Evolutionary conservation across 140 eudicot species (phyloP).

Genomic region (Ambrosia hybrid): DNA sequence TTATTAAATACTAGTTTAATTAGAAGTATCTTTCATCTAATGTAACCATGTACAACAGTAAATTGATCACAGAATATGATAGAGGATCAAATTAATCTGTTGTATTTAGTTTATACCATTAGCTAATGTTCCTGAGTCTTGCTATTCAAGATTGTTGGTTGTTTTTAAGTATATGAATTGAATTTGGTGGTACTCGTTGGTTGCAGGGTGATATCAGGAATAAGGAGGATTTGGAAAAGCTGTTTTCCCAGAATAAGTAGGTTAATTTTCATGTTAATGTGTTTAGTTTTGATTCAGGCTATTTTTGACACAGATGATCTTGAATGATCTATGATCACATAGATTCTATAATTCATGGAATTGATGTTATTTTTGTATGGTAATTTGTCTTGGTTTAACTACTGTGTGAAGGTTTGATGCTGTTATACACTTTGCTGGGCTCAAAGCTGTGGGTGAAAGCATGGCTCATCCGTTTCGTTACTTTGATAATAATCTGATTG

Average conservation of each 20-base stretch:
- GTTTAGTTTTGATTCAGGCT: background rate
- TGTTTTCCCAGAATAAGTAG: conserved; percentile 74
- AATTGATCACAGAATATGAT: background rate
- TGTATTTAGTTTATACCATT: background rate
- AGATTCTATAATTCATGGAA: background rate
- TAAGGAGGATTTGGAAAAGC: conserved; percentile 79
- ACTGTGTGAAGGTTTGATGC: conserved; percentile 70
- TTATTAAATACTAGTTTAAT: background rate
- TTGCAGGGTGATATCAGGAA: conserved; percentile 97
- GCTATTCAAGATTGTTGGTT: background rate
- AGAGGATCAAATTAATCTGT: background rate
- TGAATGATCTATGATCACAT: background rate
- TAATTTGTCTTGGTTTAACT: background rate
- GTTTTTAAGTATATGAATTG: background rate
- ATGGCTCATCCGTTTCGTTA: conserved; percentile 78
- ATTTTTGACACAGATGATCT: background rate
- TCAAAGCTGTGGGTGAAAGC: conserved; percentile 96
- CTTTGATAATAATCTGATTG: conserved; percentile 83
- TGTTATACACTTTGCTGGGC: conserved; percentile 95
- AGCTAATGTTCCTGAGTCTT: background rate
- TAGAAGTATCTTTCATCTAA: conserved; percentile 2
- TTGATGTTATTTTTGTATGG: background rate
- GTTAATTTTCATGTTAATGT: conserved; percentile 14
- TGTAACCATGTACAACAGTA: background rate
- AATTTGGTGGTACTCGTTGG: conserved; percentile 29